Evolutionary conservation across 2,329 filamentous ascomycete species (phyloP).

Genomic region (Aspergillus fructus): DNA sequence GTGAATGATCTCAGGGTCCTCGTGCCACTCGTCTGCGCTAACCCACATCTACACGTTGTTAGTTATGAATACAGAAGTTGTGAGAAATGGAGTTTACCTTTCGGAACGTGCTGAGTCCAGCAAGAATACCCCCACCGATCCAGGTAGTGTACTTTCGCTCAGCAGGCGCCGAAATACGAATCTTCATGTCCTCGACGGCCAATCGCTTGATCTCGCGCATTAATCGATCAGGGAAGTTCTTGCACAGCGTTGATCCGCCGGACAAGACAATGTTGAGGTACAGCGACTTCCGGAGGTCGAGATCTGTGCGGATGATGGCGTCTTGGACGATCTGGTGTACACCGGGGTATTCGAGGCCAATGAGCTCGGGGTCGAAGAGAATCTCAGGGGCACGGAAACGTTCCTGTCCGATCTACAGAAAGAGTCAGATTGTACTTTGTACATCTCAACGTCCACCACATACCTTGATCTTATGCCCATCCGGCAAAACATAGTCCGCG

Average conservation of each 20-base stretch:
- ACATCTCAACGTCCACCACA: conserved; percentile 3
- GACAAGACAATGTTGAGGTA: conserved; percentile 98
- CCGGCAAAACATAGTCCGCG: conserved; percentile 84
- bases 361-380: conserved; percentile 94
- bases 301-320: conserved; percentile 88
- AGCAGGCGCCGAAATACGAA: conserved; percentile 97
- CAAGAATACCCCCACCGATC: conserved; percentile 97
- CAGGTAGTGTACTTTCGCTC: conserved; percentile 98
- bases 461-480: conserved; percentile 91
- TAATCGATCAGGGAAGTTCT: conserved; percentile 91
- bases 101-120: conserved; percentile 94
- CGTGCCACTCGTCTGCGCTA: conserved; percentile 98
- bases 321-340: conserved; percentile 98
- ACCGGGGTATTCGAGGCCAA: conserved; percentile 93
- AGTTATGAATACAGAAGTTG: neutral
- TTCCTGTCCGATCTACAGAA: conserved; percentile 75
- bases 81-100: conserved; percentile 63
- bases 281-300: conserved; percentile 89
- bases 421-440: conserved; percentile 3
- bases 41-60: conserved; percentile 82
- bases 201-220: conserved; percentile 88
- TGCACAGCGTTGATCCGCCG: conserved; percentile 91
- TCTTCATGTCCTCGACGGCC: conserved; percentile 98
- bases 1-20: conserved; percentile 98
- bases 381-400: conserved; percentile 96